These are phyloP conservation scores for Vaccinium macrocarpon DNA, from an alignment of 148 eudicot genomes.

Conservation along the genomic window DNA sequence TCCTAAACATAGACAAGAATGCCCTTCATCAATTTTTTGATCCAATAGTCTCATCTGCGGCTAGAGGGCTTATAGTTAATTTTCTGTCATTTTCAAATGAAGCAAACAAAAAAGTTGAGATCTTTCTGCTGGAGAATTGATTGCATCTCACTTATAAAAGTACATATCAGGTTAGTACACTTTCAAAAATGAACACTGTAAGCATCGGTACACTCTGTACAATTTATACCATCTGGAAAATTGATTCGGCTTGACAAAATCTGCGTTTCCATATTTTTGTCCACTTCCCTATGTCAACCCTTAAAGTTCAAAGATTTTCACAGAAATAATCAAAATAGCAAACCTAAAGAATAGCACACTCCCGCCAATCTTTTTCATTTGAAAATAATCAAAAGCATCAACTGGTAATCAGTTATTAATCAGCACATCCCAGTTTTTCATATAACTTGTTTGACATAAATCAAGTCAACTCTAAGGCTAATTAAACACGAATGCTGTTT, in stretches of 20 bases:
- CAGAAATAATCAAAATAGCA: background rate
- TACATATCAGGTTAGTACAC: constrained; percentile 1
- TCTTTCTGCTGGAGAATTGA: background rate
- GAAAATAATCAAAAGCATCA: background rate
- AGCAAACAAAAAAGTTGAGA: background rate
- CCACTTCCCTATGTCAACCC: background rate
- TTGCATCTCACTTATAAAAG: background rate
- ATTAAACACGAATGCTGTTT: background rate
- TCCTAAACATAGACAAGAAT: background rate
- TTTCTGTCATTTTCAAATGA: background rate
- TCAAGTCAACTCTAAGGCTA: background rate
- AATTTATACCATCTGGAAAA: background rate
- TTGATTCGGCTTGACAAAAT: background rate
- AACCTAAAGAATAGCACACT: background rate
- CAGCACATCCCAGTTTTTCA: background rate
- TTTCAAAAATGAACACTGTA: background rate
- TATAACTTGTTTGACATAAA: background rate
- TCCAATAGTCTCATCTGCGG: background rate
- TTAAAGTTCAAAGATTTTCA: background rate
- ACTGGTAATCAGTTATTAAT: background rate
- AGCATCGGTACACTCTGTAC: background rate
- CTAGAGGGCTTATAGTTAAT: background rate
- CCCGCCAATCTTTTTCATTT: background rate
- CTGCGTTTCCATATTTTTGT: background rate
- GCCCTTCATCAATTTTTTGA: background rate